A percentile compares a stretch with the other conserved stretches of the same genome.
Conservation (phyloP, 371 early-diverging fungal species). For the Parasitella parasitica region DNA sequence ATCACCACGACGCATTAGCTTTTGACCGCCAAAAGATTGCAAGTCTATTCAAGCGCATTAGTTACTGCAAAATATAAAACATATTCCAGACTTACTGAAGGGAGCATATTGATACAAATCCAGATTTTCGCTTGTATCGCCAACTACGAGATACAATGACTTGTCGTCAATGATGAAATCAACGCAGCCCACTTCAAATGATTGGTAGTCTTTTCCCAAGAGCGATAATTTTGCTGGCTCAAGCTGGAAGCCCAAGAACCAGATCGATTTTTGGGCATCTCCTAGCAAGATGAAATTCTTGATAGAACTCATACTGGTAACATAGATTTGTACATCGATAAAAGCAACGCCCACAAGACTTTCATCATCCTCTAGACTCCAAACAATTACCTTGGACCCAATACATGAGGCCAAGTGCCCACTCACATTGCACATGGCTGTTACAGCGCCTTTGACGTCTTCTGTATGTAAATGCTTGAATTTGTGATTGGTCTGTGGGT, state of each 20-base stretch:
- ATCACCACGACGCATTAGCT: slow-evolving; percentile 88
- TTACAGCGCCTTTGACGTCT: slow-evolving; percentile 96
- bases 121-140: slow-evolving; percentile 83
- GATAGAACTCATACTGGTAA: slow-evolving; percentile 78
- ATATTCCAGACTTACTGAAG: slow-evolving; percentile 72
- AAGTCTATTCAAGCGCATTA: slow-evolving; percentile 54
- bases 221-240: slow-evolving; percentile 90
- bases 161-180: slow-evolving; percentile 81
- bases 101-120: slow-evolving; percentile 88
- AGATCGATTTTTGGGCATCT: slow-evolving; percentile 89
- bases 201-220: slow-evolving; percentile 88
- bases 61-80: too few species aligned
- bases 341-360: slow-evolving; percentile 94
- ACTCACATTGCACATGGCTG: slow-evolving; percentile 80
- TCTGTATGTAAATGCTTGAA: slow-evolving; percentile 84
- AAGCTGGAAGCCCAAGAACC: slow-evolving; percentile 96
- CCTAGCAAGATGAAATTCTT: slow-evolving; percentile 93
- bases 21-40: slow-evolving; percentile 87
- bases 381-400: slow-evolving; percentile 91
- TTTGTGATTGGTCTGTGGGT: slow-evolving; percentile 93
- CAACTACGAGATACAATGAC: slow-evolving; percentile 73
- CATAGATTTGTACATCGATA: slow-evolving; percentile 92
- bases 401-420: slow-evolving; percentile 91
- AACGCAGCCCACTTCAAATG: slow-evolving; percentile 68
- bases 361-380: slow-evolving; percentile 90